A percentile compares a stretch with the other conserved stretches of the same genome.
Evolutionary conservation across 2,329 filamentous ascomycete species (phyloP).

Genomic region (Ophiostoma ulmi): DNA sequence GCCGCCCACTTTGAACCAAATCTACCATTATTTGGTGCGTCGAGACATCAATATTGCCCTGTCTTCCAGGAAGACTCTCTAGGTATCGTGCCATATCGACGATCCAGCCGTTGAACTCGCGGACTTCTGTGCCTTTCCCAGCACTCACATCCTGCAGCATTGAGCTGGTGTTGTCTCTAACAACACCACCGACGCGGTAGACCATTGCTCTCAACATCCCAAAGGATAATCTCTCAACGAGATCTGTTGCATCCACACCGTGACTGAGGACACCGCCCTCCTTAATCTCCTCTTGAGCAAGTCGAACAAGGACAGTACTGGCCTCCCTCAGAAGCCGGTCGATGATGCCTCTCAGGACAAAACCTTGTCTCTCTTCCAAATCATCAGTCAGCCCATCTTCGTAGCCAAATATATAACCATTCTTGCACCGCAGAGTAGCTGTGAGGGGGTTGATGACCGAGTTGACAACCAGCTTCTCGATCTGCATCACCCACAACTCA

Average conservation of each 20-base stretch:
- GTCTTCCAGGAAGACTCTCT: not conserved
- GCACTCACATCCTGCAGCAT: slow-evolving; percentile 57
- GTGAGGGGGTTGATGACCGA: slow-evolving; percentile 81
- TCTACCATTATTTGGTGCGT: slow-evolving; percentile 28
- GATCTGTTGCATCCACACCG: too few species aligned
- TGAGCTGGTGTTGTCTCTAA: slow-evolving; percentile 52
- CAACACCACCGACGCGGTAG: slow-evolving; percentile 43
- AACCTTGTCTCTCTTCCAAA: slow-evolving; percentile 36
- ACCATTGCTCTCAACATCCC: slow-evolving; percentile 43
- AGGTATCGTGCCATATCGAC: slow-evolving; percentile 31
- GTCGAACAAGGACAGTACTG: slow-evolving; percentile 61
- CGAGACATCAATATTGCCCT: slow-evolving; percentile 24
- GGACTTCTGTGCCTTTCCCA: slow-evolving; percentile 50
- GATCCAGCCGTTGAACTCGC: slow-evolving; percentile 51
- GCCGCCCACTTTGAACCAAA: slow-evolving; percentile 27
- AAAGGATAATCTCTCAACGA: slow-evolving; percentile 42
- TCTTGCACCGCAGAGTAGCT: slow-evolving; percentile 67
- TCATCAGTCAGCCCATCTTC: slow-evolving; percentile 32
- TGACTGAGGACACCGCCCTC: slow-evolving; percentile 37
- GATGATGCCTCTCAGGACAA: slow-evolving; percentile 47
- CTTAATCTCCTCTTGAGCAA: slow-evolving; percentile 56
- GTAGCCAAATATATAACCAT: slow-evolving; percentile 68
- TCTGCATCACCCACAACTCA: slow-evolving; percentile 57
- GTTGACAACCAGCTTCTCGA: slow-evolving; percentile 83
- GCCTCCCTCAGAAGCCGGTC: slow-evolving; percentile 69